These are phyloP conservation scores for Elaeis guineensis DNA, from an alignment of 176 grass and related monocot species.

Conservation along the genomic window DNA sequence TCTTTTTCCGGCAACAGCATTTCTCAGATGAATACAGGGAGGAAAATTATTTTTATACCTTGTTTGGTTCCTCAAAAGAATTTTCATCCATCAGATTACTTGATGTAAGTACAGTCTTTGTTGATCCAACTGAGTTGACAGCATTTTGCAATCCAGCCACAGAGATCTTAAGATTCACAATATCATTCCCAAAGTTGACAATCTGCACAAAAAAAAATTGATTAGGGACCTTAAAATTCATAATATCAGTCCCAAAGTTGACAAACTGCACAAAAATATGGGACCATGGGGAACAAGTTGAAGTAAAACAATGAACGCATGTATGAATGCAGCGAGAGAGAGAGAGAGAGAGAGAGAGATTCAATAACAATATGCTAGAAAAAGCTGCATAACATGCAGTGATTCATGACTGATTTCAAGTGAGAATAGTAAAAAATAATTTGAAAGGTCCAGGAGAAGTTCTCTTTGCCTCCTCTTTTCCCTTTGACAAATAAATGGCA, in stretches of 20 bases:
- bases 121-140: constrained; percentile 28
- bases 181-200: constrained; percentile 59
- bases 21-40: no score
- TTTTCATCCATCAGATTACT: constrained; percentile 57
- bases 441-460: no score
- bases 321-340: no score
- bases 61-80: constrained; percentile 51
- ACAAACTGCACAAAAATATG: constrained; percentile 45
- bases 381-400: no score
- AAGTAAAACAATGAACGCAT: not conserved
- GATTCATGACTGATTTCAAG: no score
- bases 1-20: no score
- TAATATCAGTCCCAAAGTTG: constrained; percentile 52
- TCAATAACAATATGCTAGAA: no score
- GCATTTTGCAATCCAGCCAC: constrained; percentile 40
- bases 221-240: constrained; percentile 41
- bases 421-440: no score
- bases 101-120: constrained; percentile 54
- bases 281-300: not conserved
- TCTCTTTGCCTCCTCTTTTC: no score
- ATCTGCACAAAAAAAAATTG: constrained; percentile 37
- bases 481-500: no score
- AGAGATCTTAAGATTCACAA: constrained; percentile 49
- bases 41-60: constrained; percentile 28
- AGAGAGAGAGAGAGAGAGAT: no score